A percentile compares a stretch with the other conserved stretches of the same genome.
These are phyloP conservation scores for Metschnikowia continentalis DNA, from an alignment of 805 yeast genomes.

Conservation along the genomic window DNA sequence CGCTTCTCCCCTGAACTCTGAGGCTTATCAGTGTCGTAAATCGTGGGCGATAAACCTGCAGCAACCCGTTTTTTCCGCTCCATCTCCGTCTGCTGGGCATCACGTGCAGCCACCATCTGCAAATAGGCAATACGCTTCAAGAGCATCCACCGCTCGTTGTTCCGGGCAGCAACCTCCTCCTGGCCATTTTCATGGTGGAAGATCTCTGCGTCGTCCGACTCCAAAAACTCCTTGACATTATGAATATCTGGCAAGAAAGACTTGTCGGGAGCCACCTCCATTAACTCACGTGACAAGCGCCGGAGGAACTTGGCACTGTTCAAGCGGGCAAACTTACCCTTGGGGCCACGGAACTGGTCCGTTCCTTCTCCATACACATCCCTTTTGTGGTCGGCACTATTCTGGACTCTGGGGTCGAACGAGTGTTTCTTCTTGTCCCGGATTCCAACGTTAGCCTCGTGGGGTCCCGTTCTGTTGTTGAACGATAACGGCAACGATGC, in stretches of 20 bases:
- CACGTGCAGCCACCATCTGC: constrained; percentile 60
- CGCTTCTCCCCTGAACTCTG: too few species aligned
- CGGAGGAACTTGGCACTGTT: constrained; percentile 53
- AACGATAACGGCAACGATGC: constrained; percentile 54
- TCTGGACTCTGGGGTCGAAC: constrained; percentile 74
- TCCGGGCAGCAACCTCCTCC: constrained; percentile 35
- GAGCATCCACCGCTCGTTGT: constrained; percentile 64
- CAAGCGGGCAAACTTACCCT: constrained; percentile 46
- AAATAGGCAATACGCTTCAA: constrained; percentile 67
- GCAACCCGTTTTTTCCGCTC: constrained; percentile 34
- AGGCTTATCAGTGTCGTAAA: neutral
- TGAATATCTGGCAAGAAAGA: constrained; percentile 53
- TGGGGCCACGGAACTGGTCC: constrained; percentile 53
- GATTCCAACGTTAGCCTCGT: constrained; percentile 74
- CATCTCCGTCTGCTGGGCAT: constrained; percentile 34
- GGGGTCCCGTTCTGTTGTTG: constrained; percentile 77
- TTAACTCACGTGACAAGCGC: constrained; percentile 51
- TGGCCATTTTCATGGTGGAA: constrained; percentile 38
- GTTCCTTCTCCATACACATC: constrained; percentile 78
- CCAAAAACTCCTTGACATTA: constrained; percentile 54
- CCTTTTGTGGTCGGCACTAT: constrained; percentile 55
- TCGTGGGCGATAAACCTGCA: constrained; percentile 27
- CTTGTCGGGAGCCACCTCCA: constrained; percentile 29
- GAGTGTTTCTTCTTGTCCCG: constrained; percentile 79
- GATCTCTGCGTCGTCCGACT: constrained; percentile 38